Conservation (phyloP, 129 eudicot genomes). For the Chrysanthemum makinoi region DNA sequence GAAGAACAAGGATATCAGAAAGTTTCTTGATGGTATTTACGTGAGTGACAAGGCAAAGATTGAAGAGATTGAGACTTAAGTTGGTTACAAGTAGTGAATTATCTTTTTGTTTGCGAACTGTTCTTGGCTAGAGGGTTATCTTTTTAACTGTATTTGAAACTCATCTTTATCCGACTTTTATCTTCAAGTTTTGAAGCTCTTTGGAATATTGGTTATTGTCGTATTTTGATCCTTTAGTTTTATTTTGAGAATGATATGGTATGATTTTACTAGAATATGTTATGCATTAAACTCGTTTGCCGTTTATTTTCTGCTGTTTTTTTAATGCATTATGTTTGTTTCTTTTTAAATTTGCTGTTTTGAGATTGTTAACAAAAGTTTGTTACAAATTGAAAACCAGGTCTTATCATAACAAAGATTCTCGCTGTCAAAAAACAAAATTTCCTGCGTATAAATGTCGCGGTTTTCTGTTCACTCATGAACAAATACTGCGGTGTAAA, state of each 20-base stretch:
- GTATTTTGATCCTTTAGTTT: neutral
- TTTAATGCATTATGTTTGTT: too few relatives aligned
- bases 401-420: too few relatives aligned
- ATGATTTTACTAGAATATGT: too few relatives aligned
- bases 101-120: neutral
- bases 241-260: neutral
- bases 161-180: neutral
- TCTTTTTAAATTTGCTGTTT: too few relatives aligned
- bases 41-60: constrained; percentile 82
- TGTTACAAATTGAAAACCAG: too few relatives aligned
- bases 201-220: constrained; percentile 7
- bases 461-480: too few relatives aligned
- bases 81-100: constrained; percentile 18
- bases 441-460: too few relatives aligned
- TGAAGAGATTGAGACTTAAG: constrained; percentile 46
- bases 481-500: too few relatives aligned
- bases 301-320: too few relatives aligned
- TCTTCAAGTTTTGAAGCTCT: constrained; percentile 9
- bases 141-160: constrained; percentile 15
- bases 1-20: constrained; percentile 84
- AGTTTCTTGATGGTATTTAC: constrained; percentile 88
- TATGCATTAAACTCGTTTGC: too few relatives aligned
- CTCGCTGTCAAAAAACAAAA: too few relatives aligned
- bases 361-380: too few relatives aligned
- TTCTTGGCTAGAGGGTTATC: constrained; percentile 17